phyloP scores from a whole-genome alignment of 257 asterid species.

The Craterostigma plantagineum region DNA sequence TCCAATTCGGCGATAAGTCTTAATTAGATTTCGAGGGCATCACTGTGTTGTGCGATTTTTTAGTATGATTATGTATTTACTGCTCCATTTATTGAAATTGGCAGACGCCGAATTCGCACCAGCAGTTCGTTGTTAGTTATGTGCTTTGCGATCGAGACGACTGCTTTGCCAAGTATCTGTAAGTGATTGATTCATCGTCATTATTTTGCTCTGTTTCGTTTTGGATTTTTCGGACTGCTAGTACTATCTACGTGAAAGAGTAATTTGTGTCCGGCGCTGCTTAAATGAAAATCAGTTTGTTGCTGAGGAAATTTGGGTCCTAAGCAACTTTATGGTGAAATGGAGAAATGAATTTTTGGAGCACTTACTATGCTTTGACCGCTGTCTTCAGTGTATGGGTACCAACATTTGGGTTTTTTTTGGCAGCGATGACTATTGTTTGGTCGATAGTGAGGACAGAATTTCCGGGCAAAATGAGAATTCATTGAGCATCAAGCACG shows the following conservation, averaged over 20 bases:
- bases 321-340: too few relatives aligned
- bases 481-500: constrained; percentile 11
- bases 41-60: not conserved
- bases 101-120: constrained; percentile 34
- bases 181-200: constrained; percentile 9
- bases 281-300: too few relatives aligned
- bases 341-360: not conserved
- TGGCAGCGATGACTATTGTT: constrained; percentile 52
- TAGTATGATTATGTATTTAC: not conserved
- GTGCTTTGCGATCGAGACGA: constrained; percentile 22
- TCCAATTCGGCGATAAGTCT: constrained; percentile 3
- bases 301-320: too few relatives aligned
- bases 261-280: too few relatives aligned
- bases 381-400: too few relatives aligned
- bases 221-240: not conserved
- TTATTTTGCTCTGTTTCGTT: not conserved
- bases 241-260: not conserved
- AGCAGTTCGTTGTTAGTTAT: constrained; percentile 39
- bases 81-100: constrained; percentile 3
- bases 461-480: constrained; percentile 9
- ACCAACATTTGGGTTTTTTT: constrained; percentile 7
- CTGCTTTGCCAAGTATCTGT: constrained; percentile 74
- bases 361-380: not conserved
- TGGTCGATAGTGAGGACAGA: constrained; percentile 17
- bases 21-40: not conserved